Evolutionary conservation across 768 basidiomycete species (phyloP).

Genomic region (Terana coerulea): DNA sequence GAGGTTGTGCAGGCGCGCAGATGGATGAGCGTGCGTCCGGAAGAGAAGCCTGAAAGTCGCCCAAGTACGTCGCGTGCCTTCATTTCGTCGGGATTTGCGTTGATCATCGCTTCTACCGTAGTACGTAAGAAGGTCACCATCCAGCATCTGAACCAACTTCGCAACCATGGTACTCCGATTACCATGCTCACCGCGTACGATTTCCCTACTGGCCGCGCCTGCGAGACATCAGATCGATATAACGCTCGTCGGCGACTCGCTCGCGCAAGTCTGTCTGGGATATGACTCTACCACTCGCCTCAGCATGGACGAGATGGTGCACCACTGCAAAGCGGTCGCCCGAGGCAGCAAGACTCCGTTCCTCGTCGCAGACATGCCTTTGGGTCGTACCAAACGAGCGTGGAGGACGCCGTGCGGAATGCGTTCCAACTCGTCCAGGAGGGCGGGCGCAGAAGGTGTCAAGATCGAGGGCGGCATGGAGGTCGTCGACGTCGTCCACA

Average conservation of each 20-base stretch:
- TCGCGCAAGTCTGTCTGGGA: constrained; percentile 94
- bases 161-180: constrained; percentile 64
- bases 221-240: constrained; percentile 75
- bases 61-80: constrained; percentile 19
- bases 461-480: constrained; percentile 93
- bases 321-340: constrained; percentile 84
- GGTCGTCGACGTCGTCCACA: constrained; percentile 61
- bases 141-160: constrained; percentile 61
- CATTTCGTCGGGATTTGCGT: neutral
- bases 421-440: constrained; percentile 71
- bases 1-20: constrained; percentile 19
- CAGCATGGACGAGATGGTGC: constrained; percentile 89
- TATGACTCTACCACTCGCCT: constrained; percentile 82
- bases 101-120: constrained; percentile 14
- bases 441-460: constrained; percentile 84
- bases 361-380: constrained; percentile 94
- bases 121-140: constrained; percentile 86
- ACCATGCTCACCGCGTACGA: constrained; percentile 96
- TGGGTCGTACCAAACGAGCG: constrained; percentile 77
- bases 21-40: constrained; percentile 46
- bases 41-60: constrained; percentile 18
- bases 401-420: constrained; percentile 67
- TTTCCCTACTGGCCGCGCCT: constrained; percentile 78
- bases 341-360: constrained; percentile 82
- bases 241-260: constrained; percentile 91